A percentile compares a stretch with the other conserved stretches of the same genome.
phyloP scores from a whole-genome alignment of 441 rosid genomes.

The Gossypium lobatum region DNA sequence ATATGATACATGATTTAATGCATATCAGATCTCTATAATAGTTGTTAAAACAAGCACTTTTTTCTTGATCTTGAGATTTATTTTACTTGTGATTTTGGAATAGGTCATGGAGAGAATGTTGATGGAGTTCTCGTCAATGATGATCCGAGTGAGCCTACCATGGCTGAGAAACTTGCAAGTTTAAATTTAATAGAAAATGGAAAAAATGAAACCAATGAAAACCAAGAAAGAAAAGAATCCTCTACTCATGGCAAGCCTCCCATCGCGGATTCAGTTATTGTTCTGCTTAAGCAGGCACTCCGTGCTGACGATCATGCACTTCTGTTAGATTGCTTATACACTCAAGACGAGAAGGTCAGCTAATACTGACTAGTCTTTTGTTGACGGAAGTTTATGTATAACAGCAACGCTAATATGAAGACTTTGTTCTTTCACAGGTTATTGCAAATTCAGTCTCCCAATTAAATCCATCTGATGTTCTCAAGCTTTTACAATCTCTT shows the following conservation, averaged over 20 bases:
- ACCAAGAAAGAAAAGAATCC: constrained; percentile 28
- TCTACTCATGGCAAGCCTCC: constrained; percentile 51
- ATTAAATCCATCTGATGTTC: constrained; percentile 69
- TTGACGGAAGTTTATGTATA: background rate
- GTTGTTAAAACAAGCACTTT: background rate
- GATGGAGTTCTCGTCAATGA: constrained; percentile 54
- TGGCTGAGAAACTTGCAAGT: constrained; percentile 78
- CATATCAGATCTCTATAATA: background rate
- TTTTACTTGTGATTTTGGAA: constrained; percentile 7
- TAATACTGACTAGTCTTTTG: background rate
- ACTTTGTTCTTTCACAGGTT: constrained; percentile 39
- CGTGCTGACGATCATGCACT: constrained; percentile 85
- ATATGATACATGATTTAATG: background rate
- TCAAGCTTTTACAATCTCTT: constrained; percentile 67
- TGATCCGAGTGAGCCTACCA: constrained; percentile 75
- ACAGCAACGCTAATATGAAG: background rate
- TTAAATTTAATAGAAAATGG: constrained; percentile 41
- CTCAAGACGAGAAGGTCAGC: constrained; percentile 75
- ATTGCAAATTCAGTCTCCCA: constrained; percentile 69
- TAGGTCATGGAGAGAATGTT: constrained; percentile 54
- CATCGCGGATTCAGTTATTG: constrained; percentile 71
- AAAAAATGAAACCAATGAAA: constrained; percentile 21
- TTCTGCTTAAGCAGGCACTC: constrained; percentile 84
- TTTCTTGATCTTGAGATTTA: constrained; percentile 9
- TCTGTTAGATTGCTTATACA: constrained; percentile 82